phyloP scores from a whole-genome alignment of 2,329 filamentous ascomycete genomes.

The Aspergillaceae sp. region DNA sequence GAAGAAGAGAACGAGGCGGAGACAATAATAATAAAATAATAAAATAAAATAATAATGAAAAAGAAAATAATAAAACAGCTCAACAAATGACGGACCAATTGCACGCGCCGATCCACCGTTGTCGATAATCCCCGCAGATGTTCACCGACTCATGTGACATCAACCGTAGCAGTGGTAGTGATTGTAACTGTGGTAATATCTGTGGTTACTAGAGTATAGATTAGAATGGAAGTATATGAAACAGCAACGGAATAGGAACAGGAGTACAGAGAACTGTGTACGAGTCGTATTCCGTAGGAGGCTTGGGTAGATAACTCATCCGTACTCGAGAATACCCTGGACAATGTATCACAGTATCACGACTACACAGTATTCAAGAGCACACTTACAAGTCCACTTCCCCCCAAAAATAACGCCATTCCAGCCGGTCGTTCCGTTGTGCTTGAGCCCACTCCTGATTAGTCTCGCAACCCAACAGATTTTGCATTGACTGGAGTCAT shows the following conservation, averaged over 20 bases:
- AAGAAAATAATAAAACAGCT: conserved; percentile 1
- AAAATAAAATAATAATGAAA: background rate
- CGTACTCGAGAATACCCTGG: no score
- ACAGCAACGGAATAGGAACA: no score
- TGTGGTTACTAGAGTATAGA: no score
- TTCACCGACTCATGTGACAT: background rate
- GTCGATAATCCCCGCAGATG: background rate
- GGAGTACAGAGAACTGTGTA: no score
- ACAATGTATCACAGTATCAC: background rate
- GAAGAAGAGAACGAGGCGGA: conserved; percentile 10
- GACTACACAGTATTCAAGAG: background rate
- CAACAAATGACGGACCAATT: background rate
- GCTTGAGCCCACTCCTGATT: background rate
- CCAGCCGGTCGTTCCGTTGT: background rate
- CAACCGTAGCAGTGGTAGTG: no score
- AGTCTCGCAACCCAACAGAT: background rate
- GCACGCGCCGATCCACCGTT: background rate
- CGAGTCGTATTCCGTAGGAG: no score
- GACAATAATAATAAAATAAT: conserved; percentile 1
- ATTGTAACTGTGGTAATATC: no score
- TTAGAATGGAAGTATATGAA: no score
- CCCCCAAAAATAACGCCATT: background rate
- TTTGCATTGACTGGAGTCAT: no score
- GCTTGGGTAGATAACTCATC: no score
- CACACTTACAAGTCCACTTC: background rate